A percentile compares a stretch with the other conserved stretches of the same genome.
These are phyloP conservation scores for Lichtheimia corymbifera DNA, from an alignment of 371 early-diverging fungal species.

Conservation along the genomic window DNA sequence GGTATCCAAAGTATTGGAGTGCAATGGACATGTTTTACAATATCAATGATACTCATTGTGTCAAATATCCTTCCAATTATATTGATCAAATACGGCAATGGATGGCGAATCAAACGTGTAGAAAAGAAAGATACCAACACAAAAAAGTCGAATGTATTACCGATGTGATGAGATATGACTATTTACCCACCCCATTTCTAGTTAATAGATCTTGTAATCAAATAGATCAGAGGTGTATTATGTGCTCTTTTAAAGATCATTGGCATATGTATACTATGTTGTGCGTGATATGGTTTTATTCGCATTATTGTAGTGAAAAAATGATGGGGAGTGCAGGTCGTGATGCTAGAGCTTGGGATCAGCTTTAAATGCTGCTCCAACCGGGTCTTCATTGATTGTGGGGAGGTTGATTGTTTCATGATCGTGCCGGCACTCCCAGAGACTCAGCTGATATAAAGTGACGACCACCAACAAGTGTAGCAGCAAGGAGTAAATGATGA, in stretches of 20 bases:
- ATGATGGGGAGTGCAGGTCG: too few species aligned
- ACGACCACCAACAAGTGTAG: slow-evolving; percentile 80
- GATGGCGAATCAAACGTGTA: not conserved
- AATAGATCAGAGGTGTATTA: too few species aligned
- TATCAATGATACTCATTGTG: slow-evolving; percentile 18
- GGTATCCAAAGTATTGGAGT: slow-evolving; percentile 28
- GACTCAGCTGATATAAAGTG: slow-evolving; percentile 67
- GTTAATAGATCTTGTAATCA: too few species aligned
- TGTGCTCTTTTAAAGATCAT: too few species aligned
- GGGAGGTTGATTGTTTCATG: slow-evolving; percentile 53
- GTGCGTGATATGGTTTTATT: too few species aligned
- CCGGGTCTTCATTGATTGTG: slow-evolving; percentile 23
- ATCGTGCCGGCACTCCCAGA: slow-evolving; percentile 73
- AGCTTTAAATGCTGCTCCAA: too few species aligned
- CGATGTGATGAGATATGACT: too few species aligned
- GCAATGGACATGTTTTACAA: slow-evolving; percentile 32
- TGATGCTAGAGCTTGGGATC: too few species aligned
- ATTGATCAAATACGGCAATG: slow-evolving; percentile 1
- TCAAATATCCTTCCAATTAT: not conserved
- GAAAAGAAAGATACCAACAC: not conserved
- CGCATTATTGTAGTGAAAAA: too few species aligned
- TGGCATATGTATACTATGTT: too few species aligned
- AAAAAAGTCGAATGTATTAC: too few species aligned
- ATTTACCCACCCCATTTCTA: too few species aligned
- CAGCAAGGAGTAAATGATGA: slow-evolving; percentile 70